These are phyloP conservation scores for Usnea hakonensis DNA, from an alignment of 495 filamentous ascomycete genomes.

Conservation along the genomic window DNA sequence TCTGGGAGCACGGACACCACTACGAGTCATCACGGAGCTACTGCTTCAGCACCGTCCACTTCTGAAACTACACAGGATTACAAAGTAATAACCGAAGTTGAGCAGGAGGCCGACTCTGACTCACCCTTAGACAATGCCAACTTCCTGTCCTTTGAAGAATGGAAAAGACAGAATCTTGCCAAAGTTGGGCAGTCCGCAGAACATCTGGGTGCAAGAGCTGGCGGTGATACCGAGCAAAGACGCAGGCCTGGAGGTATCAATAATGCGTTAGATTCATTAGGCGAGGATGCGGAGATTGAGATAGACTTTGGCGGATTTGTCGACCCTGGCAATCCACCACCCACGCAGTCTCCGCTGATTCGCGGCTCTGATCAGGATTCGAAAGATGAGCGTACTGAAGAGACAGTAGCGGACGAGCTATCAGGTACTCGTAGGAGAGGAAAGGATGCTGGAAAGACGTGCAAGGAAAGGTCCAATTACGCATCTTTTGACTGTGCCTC, in stretches of 20 bases:
- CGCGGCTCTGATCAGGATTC: slow-evolving; percentile 28
- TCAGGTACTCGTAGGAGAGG: slow-evolving; percentile 48
- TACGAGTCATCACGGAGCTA: neutral
- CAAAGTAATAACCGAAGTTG: slow-evolving; percentile 1
- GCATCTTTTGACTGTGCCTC: slow-evolving; percentile 95
- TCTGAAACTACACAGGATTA: neutral
- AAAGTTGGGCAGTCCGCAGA: slow-evolving; percentile 79
- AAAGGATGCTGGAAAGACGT: slow-evolving; percentile 92
- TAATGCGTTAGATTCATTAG: slow-evolving; percentile 64
- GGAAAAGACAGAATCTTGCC: slow-evolving; percentile 90
- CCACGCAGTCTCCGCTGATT: slow-evolving; percentile 29
- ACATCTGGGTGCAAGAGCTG: slow-evolving; percentile 50
- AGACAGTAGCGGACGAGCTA: slow-evolving; percentile 32
- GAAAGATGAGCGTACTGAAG: slow-evolving; percentile 27
- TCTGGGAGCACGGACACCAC: neutral
- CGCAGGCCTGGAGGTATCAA: slow-evolving; percentile 48
- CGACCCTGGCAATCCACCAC: slow-evolving; percentile 28
- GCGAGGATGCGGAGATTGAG: slow-evolving; percentile 87
- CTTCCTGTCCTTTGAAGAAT: slow-evolving; percentile 97
- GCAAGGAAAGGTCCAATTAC: slow-evolving; percentile 92
- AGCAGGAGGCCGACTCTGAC: slow-evolving; percentile 47
- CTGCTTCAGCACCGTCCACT: slow-evolving; percentile 3
- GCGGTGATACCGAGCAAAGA: slow-evolving; percentile 35
- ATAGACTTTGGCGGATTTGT: slow-evolving; percentile 74
- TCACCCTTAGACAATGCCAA: slow-evolving; percentile 72